Evolutionary conservation across 2,329 filamentous ascomycete genomes (phyloP), one percentile per base, ranked within the genome.

Genomic region (Trichoderma gracile): DNA sequence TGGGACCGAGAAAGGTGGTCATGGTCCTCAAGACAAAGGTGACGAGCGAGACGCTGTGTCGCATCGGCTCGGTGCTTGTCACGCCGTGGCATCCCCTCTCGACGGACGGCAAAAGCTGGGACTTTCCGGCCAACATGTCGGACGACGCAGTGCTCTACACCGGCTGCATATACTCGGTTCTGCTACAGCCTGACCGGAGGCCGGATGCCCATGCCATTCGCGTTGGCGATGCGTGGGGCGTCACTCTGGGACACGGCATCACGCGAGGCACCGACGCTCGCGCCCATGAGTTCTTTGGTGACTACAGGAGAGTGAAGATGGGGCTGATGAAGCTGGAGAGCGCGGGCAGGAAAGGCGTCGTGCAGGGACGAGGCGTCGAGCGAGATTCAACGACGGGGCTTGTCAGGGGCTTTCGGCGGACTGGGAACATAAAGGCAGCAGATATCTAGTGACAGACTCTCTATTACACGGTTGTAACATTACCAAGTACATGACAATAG

Each of bases 61-160:
- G 76, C 0, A 71, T 87, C 0, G 78, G 78, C 1, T 69, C 65
- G 1, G 74, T 87, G 8, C 71, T 82, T 7, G 80, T 87, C 30
- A 88, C 86, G 25, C 81, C 82, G 0, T 88, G 84, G 83, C 86
- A 89, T 70, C 86, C 86, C 1, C 73, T 89, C 3, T 78, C 75
- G 0, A 54, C 71, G 1, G 73, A 78, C 21, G 73, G 70, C 17
- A 71, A 73, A 49, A 68, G 60, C 3, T 86, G 83, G 83, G 68
- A 65, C 0, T 86, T 85, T 67, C 84, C 84, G 0, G 77, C 71
- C 0, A 66, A 79, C 0, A 68, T 79, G 1, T 72, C 76, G 0
- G 68, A 72, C 0, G 58, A 69, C 1, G 67, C 67, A 7, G 73
- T 79, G 0, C 69, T 73, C 3, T 86, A 84, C 58, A 81, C 81